Evolutionary conservation across 1,284 basidiomycete species (phyloP).

Genomic region (Porodaedalea pini): DNA sequence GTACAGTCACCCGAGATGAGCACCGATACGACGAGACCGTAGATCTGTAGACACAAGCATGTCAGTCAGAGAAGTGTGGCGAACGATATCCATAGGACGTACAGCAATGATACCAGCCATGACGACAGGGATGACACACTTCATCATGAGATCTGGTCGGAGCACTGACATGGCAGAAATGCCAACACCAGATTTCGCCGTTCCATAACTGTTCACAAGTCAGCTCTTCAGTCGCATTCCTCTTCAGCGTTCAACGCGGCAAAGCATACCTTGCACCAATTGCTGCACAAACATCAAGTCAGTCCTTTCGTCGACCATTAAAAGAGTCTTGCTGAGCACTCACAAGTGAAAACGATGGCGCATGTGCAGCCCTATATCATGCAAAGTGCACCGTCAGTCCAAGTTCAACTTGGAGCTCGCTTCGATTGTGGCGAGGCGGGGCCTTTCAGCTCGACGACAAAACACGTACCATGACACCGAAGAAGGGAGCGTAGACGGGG

Average conservation of each 20-base stretch:
- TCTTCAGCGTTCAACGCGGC: constrained; percentile 14
- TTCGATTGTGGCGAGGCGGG: constrained; percentile 14
- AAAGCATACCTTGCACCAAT: constrained; percentile 65
- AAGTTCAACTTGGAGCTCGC: neutral
- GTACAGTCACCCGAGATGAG: constrained; percentile 63
- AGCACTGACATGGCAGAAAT: constrained; percentile 98
- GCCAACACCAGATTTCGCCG: constrained; percentile 98
- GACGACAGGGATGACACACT: constrained; percentile 91
- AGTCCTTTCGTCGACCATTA: neutral
- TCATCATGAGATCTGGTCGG: constrained; percentile 93
- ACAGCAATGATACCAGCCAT: constrained; percentile 82
- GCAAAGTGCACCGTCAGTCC: constrained; percentile 1
- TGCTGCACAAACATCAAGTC: constrained; percentile 37
- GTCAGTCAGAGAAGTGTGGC: neutral
- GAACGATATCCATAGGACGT: constrained; percentile 17
- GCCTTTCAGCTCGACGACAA: neutral
- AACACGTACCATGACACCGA: constrained; percentile 84
- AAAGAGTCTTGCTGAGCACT: constrained; percentile 34
- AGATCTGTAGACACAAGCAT: constrained; percentile 34
- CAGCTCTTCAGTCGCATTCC: constrained; percentile 10
- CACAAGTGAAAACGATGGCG: constrained; percentile 97
- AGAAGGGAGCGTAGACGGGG: constrained; percentile 95
- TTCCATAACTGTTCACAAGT: constrained; percentile 67
- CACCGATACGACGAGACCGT: constrained; percentile 77
- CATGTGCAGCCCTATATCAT: constrained; percentile 81